Conservation (phyloP, 1,284 basidiomycete genomes). For the Fomitopsis betulina region DNA sequence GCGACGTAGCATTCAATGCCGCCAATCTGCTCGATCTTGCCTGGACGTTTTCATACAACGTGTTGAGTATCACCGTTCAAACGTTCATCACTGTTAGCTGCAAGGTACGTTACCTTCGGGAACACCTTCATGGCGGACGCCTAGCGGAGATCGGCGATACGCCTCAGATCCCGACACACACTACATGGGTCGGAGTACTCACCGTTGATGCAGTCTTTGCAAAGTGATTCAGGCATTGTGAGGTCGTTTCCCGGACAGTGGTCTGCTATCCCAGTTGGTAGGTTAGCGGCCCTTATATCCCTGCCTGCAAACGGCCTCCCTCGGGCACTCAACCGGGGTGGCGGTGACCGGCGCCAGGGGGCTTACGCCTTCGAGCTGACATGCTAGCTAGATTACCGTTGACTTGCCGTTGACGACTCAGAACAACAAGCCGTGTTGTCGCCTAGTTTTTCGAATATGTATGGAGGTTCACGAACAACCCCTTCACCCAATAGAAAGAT, state of each 20-base stretch:
- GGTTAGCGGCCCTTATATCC: too few species aligned
- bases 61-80: too few species aligned
- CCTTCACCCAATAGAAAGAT: too few species aligned
- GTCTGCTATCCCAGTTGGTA: background rate
- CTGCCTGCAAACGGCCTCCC: background rate
- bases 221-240: background rate
- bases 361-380: background rate
- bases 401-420: too few species aligned
- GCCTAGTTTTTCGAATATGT: too few species aligned
- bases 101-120: conserved; percentile 35
- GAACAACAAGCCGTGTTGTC: background rate
- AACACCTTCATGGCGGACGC: conserved; percentile 53
- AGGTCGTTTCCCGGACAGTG: too few species aligned
- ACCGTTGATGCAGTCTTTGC: background rate
- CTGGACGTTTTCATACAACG: conserved; percentile 20
- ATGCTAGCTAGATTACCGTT: too few species aligned
- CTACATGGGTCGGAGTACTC: background rate
- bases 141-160: conserved; percentile 23
- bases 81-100: background rate
- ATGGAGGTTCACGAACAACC: too few species aligned
- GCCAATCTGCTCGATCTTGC: conserved; percentile 39
- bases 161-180: background rate
- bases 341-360: background rate
- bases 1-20: conserved; percentile 51
- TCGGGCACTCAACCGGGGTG: background rate